These are phyloP conservation scores for Tolypocladium sp. DNA, from an alignment of 2,329 filamentous ascomycete species.

Conservation along the genomic window DNA sequence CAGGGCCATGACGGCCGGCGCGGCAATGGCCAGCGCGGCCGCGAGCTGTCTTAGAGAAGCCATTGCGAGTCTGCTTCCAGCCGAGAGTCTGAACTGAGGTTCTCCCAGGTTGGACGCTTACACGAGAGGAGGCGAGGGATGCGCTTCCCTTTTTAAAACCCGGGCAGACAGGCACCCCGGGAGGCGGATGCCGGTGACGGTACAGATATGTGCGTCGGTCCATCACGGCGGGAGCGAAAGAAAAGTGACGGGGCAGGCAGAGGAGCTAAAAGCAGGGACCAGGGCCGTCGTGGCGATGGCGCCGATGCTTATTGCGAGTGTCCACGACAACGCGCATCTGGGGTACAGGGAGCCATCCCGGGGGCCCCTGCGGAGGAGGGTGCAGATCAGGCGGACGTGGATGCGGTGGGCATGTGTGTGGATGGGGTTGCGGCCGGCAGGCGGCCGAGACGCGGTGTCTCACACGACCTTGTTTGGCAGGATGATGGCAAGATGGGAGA, in stretches of 20 bases:
- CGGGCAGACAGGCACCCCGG: neutral
- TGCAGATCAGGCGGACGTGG: neutral
- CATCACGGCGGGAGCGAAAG: neutral
- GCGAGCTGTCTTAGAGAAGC: constrained; percentile 12
- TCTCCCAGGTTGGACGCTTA: neutral
- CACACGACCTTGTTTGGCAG: neutral
- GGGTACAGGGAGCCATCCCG: neutral
- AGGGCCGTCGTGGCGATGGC: neutral
- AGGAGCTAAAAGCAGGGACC: neutral
- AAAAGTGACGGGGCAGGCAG: neutral
- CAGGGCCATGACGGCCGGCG: constrained; percentile 30
- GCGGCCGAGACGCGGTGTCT: too few species aligned
- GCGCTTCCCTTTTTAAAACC: neutral
- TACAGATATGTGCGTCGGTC: neutral
- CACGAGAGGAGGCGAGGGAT: neutral
- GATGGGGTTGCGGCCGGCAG: neutral
- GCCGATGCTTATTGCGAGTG: neutral
- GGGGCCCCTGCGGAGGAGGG: neutral
- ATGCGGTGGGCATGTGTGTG: neutral
- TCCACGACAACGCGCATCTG: neutral
- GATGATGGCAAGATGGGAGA: neutral
- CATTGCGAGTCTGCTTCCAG: neutral
- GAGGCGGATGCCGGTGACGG: neutral
- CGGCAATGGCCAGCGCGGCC: constrained; percentile 17
- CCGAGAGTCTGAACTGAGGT: neutral